phyloP scores from a whole-genome alignment of 148 eudicot genomes.

The Cornus florida region DNA sequence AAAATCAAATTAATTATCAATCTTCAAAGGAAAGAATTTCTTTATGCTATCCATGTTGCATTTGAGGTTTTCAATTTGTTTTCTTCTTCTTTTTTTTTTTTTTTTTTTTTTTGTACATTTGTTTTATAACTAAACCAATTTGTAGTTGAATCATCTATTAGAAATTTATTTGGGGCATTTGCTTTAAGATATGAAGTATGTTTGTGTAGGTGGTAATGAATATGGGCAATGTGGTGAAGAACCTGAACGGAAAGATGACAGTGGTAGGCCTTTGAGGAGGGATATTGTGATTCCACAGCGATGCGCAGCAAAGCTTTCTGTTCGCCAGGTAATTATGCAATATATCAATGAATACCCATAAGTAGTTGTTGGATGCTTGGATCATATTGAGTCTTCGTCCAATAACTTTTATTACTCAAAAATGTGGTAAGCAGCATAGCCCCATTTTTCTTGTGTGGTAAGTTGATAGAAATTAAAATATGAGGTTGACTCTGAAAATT shows the following conservation, averaged over 20 bases:
- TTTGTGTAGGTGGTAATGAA: constrained; percentile 84
- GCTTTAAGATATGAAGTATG: constrained; percentile 14
- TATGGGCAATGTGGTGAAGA: constrained; percentile 99
- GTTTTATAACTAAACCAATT: not conserved
- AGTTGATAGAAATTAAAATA: not conserved
- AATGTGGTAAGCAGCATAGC: too few species aligned
- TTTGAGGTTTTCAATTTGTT: not conserved
- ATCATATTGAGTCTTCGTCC: not conserved
- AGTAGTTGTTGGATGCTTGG: too few species aligned
- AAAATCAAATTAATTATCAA: not conserved
- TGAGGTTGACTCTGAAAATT: not conserved
- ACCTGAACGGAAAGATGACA: constrained; percentile 77
- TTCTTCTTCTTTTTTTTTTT: too few species aligned
- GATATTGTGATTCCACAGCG: constrained; percentile 88
- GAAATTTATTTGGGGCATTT: too few species aligned
- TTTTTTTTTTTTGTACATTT: not conserved
- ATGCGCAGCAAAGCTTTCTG: constrained; percentile 88
- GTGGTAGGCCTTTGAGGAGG: constrained; percentile 76
- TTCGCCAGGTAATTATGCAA: constrained; percentile 63
- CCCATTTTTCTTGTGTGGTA: not conserved
- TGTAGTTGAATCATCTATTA: not conserved
- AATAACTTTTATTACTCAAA: too few species aligned
- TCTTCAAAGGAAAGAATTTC: not conserved
- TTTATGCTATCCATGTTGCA: not conserved
- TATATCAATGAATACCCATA: not conserved